Evolutionary conservation across 2,329 filamentous ascomycete species (phyloP), one percentile per base, ranked within the genome.

Genomic region (Penicillium thymicola): DNA sequence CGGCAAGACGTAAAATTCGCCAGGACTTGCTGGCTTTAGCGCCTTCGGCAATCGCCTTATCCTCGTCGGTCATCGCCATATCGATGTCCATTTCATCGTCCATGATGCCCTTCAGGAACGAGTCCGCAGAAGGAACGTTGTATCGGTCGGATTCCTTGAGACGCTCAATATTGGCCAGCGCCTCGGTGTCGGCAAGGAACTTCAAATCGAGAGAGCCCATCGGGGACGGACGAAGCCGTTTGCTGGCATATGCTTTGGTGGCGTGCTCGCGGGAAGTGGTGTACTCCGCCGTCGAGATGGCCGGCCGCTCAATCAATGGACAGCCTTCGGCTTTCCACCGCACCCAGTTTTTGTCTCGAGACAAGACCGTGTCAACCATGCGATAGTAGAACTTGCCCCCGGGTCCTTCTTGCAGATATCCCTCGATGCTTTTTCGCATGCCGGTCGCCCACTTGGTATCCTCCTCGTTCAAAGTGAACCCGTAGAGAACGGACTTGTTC

Each of bases 261-360:
- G 87, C 87, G 44, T 83, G 79, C 30, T 81, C 78, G 70, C 88
- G 89, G 25, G 92, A 88, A 52, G 86, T 82, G 38, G 86, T 74
- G 70, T 92, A 93, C 45, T 88, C 83, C 28, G 84, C 76, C 1
- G 87, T 81, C 3, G 87, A 82, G 30, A 97, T 82, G 11, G 90
- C 79, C 23, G 89, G 84, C 58, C 85, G 84, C 69, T 92, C 87
- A 68, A 99, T 97, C 6, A 88, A 84, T 25, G 91, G 90, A 71
- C 94, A 99, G 64, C 88, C 90, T 72, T 97, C 92, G 58, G 93
- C 88, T 77, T 99, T 99, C 94, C 94, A 99, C 60, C 92, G 88
- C 43, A 95, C 92, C 95, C 95, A 99, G 71, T 97, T 97, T 79
- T 97, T 97, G 74, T 99, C 94, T 61, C 94, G 84, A 25, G 91